Percentiles rank a stretch among this genome's conserved stretches.
Conservation (phyloP, 257 asterid species). For the Rehmannia glutinosa region DNA sequence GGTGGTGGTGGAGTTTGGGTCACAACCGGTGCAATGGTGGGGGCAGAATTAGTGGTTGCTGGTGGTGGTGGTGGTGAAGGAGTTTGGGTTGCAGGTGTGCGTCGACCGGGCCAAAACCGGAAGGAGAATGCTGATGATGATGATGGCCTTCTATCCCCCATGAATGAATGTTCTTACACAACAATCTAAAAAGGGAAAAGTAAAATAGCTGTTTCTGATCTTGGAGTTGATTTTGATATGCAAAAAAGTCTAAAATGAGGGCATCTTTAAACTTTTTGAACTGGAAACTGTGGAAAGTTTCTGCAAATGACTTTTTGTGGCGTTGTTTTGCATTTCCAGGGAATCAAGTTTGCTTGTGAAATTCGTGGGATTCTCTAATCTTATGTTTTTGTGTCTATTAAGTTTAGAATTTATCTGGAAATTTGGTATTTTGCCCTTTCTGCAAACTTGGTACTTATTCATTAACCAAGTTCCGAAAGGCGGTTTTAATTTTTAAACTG, state of each 20-base stretch:
- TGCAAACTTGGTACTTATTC: conserved; percentile 17
- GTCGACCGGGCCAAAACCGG: conserved; percentile 50
- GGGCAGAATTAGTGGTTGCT: conserved; percentile 1
- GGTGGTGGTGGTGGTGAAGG: conserved; percentile 22
- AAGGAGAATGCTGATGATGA: too few relatives aligned
- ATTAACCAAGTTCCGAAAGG: too few relatives aligned
- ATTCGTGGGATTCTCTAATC: too few relatives aligned
- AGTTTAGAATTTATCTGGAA: too few relatives aligned
- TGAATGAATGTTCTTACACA: conserved; percentile 12
- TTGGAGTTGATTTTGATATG: conserved; percentile 11
- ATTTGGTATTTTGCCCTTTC: conserved; percentile 19
- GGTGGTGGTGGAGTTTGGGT: conserved; percentile 13
- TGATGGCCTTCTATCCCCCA: conserved; percentile 56
- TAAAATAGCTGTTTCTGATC: not conserved
- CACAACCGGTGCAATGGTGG: too few relatives aligned
- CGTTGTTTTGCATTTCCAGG: conserved; percentile 6
- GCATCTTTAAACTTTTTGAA: too few relatives aligned
- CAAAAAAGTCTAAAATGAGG: not conserved
- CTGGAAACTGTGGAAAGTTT: not conserved
- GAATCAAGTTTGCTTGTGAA: conserved; percentile 36
- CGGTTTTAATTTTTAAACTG: not conserved
- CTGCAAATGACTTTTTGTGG: not conserved
- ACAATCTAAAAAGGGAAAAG: not conserved
- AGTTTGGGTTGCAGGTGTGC: conserved; percentile 29
- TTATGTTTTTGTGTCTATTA: too few relatives aligned